phyloP scores from a whole-genome alignment of 2,329 filamentous ascomycete species.

The Aspergillus japonicus region DNA sequence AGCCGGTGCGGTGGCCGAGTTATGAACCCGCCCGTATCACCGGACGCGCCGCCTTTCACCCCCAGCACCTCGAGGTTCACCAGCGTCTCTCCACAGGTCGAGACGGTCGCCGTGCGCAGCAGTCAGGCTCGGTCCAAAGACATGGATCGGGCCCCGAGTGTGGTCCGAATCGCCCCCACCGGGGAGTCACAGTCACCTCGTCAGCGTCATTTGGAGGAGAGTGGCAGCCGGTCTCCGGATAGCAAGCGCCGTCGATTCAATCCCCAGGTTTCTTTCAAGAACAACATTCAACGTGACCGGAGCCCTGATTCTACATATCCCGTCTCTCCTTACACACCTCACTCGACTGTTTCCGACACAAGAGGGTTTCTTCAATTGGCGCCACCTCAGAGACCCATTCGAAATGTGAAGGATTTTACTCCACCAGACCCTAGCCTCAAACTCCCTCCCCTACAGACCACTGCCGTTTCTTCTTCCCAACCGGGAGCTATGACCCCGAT shows the following conservation, averaged over 20 bases:
- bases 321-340: constrained; percentile 46
- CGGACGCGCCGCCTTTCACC: constrained; percentile 40
- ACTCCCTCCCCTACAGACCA: constrained; percentile 55
- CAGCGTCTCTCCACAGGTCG: constrained; percentile 31
- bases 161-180: constrained; percentile 26
- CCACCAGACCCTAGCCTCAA: constrained; percentile 51
- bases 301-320: constrained; percentile 44
- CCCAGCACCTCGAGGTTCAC: constrained; percentile 37
- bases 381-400: constrained; percentile 54
- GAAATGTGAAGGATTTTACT: constrained; percentile 27
- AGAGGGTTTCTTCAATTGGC: constrained; percentile 46
- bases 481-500: constrained; percentile 22
- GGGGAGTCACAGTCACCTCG: constrained; percentile 24
- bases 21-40: constrained; percentile 47
- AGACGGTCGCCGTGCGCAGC: constrained; percentile 22
- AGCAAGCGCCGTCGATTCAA: constrained; percentile 64
- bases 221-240: constrained; percentile 52
- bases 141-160: constrained; percentile 22
- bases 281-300: constrained; percentile 41
- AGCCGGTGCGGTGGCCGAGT: constrained; percentile 48
- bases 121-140: constrained; percentile 26
- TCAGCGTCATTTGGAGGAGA: constrained; percentile 32
- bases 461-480: constrained; percentile 14
- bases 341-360: constrained; percentile 31
- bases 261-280: constrained; percentile 39